Conservation (phyloP, 305 asterid species). For the Vinca major region DNA sequence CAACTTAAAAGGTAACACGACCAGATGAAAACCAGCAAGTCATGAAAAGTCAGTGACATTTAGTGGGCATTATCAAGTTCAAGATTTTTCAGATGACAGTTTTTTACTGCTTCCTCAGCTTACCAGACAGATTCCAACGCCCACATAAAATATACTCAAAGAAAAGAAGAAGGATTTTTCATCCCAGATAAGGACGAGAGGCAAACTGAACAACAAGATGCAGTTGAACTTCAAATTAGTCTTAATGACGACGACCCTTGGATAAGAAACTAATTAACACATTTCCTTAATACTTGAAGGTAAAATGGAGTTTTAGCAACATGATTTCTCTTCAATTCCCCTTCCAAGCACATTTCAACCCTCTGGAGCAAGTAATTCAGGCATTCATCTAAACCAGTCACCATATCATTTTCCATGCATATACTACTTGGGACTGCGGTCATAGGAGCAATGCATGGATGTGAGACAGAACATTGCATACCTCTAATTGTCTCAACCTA, state of each 20-base stretch:
- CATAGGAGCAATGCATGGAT: conserved; percentile 8
- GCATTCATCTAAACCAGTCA: neutral
- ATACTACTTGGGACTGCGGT: neutral
- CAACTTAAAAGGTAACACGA: neutral
- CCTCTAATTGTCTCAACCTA: conserved; percentile 90
- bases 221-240: neutral
- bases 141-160: neutral
- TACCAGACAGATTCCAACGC: neutral
- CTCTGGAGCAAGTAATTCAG: neutral
- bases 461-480: conserved; percentile 26
- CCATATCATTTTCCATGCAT: neutral
- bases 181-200: neutral
- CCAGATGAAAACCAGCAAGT: neutral
- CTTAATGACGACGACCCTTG: neutral
- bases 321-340: neutral
- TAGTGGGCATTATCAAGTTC: neutral
- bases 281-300: neutral
- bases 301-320: neutral
- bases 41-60: neutral
- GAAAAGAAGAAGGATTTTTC: neutral
- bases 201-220: neutral
- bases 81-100: neutral
- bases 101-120: neutral
- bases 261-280: neutral
- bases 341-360: neutral